Evolutionary conservation across 2,329 filamentous ascomycete species (phyloP), one percentile per base, ranked within the genome.

Genomic region (Pseudohalonectria lignicola): DNA sequence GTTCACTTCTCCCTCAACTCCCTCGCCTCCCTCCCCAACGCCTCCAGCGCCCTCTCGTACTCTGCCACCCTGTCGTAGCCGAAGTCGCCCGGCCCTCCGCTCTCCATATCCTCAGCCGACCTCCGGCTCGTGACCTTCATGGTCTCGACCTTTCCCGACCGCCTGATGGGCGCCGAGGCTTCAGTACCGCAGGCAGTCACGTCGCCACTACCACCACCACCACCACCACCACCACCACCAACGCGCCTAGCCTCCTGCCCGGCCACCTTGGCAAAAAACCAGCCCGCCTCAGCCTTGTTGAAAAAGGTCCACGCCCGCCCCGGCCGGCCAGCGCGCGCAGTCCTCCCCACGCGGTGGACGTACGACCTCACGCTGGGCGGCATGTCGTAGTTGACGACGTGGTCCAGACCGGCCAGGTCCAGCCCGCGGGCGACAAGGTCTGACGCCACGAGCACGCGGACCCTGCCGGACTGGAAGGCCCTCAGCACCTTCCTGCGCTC

Each of bases 371-470:
- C 65, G 51, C 81, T 88, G 4, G 77, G 72, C 0, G 90, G 90
- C 37, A 95, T 71, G 55, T 95, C 90, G 64, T 96, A 96, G 62
- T 94, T 95, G 59, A 96, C 67, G 34, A 96, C 86, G 53, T 94
- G 84, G 26, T 79, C 78, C 34, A 96, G 72, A 34, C 75, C 71
- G 1, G 77, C 75, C 11, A 94, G 69, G 57, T 96, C 90, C 19
- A 96, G 77, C 50, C 90, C 92, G 45, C 90, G 83, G 2, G 87
- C 86, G 1, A 92, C 86, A n/a, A 93, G 81, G 55, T 96, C 90
- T 0, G 92, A 94, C 1, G 88, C 87, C 33, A 96, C 80, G 31
- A 96, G 75, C 34, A 94, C 76, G 6, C 79, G 78, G 19, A 84
- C 59, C 41, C 74, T 74, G 41, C 70, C 71, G 7, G 64, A 57